These are phyloP conservation scores for Hyaloperonospora arabidopsidis DNA, from an alignment of 352 stramenopile species.

Conservation along the genomic window DNA sequence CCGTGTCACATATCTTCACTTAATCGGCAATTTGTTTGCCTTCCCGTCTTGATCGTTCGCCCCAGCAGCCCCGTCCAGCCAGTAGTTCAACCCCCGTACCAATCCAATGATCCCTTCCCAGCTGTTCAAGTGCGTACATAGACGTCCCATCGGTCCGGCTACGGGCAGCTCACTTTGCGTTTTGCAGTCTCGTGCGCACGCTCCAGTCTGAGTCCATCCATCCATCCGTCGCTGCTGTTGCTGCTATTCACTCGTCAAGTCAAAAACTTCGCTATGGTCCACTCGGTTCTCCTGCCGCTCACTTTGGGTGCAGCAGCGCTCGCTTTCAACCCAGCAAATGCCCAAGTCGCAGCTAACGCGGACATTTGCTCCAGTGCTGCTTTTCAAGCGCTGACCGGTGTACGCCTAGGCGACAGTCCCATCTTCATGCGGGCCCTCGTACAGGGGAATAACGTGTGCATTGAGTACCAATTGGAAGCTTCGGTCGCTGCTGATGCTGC, in stretches of 20 bases:
- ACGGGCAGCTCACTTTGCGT: constrained; percentile 16
- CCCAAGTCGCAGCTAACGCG: constrained; percentile 17
- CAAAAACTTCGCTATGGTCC: constrained; percentile 12
- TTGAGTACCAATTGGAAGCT: constrained; percentile 53
- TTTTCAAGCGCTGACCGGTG: constrained; percentile 41
- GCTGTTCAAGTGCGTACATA: too few relatives aligned
- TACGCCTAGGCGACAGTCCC: constrained; percentile 46
- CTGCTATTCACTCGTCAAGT: too few relatives aligned
- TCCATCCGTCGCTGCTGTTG: constrained; percentile 15
- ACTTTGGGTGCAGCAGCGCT: constrained; percentile 10
- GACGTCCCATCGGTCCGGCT: too few relatives aligned
- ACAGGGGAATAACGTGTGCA: constrained; percentile 46
- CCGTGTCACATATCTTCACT: too few relatives aligned
- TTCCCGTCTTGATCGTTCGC: too few relatives aligned
- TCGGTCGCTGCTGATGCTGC: constrained; percentile 27
- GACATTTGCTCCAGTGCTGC: constrained; percentile 44
- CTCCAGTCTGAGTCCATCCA: constrained; percentile 12
- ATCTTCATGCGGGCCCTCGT: constrained; percentile 54
- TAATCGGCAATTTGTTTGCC: too few relatives aligned
- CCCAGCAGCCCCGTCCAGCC: too few relatives aligned
- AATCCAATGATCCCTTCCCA: too few relatives aligned
- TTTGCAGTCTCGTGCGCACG: constrained; percentile 9
- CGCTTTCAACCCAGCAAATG: constrained; percentile 10
- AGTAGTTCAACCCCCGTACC: too few relatives aligned
- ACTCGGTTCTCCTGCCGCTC: constrained; percentile 9